Percentiles rank a stretch among this genome's conserved stretches.
Conservation (phyloP, 1,139 yeast species). For the Candida glucosophila region DNA sequence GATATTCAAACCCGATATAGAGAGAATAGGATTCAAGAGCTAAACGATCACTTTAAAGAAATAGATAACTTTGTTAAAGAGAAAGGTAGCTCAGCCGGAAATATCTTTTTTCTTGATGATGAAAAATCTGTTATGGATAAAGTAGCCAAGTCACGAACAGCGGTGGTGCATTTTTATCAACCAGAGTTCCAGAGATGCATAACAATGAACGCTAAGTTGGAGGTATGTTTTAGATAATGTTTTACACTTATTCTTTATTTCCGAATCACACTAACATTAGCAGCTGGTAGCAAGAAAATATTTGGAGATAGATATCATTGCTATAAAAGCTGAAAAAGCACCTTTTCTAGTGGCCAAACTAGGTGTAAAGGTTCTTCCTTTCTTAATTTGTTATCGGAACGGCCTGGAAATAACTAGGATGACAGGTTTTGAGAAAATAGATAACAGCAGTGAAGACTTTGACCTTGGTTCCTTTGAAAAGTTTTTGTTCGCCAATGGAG, state of each 20-base stretch:
- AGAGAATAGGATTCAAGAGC: conserved; percentile 42
- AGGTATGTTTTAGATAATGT: conserved; percentile 6
- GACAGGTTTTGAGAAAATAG: conserved; percentile 61
- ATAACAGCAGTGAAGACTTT: conserved; percentile 23
- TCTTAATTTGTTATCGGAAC: conserved; percentile 51
- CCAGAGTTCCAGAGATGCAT: conserved; percentile 53
- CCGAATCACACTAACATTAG: conserved; percentile 4
- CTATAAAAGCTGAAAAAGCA: conserved; percentile 55
- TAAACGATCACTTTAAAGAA: conserved; percentile 34
- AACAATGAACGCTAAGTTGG: conserved; percentile 45
- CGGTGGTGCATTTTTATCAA: conserved; percentile 59
- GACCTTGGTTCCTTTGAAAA: conserved; percentile 38
- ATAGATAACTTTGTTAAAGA: conserved; percentile 20
- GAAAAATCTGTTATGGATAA: conserved; percentile 52
- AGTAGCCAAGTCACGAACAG: conserved; percentile 33
- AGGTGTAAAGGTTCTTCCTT: conserved; percentile 60
- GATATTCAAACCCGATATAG: conserved; percentile 25
- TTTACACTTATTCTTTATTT: conserved; percentile 2
- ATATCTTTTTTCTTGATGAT: conserved; percentile 25
- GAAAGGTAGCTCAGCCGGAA: conserved; percentile 19
- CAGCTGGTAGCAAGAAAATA: conserved; percentile 47
- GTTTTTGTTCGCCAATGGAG: conserved; percentile 21
- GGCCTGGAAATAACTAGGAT: conserved; percentile 54
- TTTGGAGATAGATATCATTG: conserved; percentile 43
- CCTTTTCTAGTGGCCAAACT: conserved; percentile 65